A percentile compares a stretch with the other conserved stretches of the same genome.
These are phyloP conservation scores for Coemansia sp. DNA, from an alignment of 192 early-diverging fungal genomes.

Conservation along the genomic window DNA sequence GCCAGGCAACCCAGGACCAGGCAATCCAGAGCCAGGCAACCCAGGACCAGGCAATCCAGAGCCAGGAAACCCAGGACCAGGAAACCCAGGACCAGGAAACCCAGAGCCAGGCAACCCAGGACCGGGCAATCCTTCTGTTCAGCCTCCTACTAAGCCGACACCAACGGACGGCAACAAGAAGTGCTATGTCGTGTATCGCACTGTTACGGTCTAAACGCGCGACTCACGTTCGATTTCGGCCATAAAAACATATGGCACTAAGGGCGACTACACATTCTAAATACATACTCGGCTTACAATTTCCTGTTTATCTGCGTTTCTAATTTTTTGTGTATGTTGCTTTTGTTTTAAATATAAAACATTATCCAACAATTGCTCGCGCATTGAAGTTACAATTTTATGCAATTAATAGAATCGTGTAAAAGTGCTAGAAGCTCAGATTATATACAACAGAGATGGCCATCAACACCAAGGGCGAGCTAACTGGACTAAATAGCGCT, in stretches of 20 bases:
- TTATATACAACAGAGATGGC: background rate
- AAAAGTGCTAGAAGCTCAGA: background rate
- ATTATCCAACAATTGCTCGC: background rate
- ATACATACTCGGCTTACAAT: background rate
- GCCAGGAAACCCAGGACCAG: background rate
- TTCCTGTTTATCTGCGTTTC: background rate
- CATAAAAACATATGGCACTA: background rate
- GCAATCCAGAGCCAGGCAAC: too few relatives aligned
- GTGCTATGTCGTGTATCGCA: conserved; percentile 1
- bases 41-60: too few relatives aligned
- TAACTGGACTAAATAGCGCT: background rate
- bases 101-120: too few relatives aligned
- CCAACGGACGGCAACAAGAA: background rate
- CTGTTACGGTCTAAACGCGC: background rate
- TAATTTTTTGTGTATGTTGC: background rate
- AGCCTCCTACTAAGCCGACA: background rate
- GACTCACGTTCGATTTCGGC: background rate
- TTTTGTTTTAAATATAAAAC: background rate
- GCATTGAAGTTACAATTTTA: background rate
- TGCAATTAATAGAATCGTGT: background rate
- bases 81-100: background rate
- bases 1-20: too few relatives aligned
- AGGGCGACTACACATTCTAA: background rate
- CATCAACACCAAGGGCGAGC: background rate
- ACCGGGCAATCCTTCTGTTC: background rate